These are phyloP conservation scores for Trametes elegans DNA, from an alignment of 768 basidiomycete species.

Conservation along the genomic window DNA sequence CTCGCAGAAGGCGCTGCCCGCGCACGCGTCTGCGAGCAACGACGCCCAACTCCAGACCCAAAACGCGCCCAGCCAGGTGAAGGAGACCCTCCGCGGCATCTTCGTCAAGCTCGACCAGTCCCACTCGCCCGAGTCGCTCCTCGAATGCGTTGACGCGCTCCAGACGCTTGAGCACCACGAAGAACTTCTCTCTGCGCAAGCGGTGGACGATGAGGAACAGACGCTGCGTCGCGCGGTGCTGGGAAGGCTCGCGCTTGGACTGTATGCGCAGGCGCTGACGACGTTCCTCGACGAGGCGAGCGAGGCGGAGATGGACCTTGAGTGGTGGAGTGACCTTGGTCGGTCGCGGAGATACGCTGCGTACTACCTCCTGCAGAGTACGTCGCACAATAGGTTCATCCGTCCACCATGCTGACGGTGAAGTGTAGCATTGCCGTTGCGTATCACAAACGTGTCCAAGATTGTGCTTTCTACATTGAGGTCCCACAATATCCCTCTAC, in stretches of 20 bases:
- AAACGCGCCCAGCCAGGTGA: constrained; percentile 16
- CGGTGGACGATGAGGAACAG: constrained; percentile 30
- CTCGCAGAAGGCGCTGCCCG: constrained; percentile 29
- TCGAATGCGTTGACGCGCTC: constrained; percentile 30
- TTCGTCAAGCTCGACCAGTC: constrained; percentile 38
- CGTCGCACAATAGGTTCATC: constrained; percentile 26
- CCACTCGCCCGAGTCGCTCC: constrained; percentile 27
- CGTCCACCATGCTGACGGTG: neutral
- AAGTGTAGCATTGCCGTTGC: constrained; percentile 44
- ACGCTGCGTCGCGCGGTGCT: constrained; percentile 44
- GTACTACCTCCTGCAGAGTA: constrained; percentile 79
- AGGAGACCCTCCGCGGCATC: constrained; percentile 38
- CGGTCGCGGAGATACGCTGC: constrained; percentile 54
- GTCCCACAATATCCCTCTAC: constrained; percentile 45
- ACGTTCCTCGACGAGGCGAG: constrained; percentile 63
- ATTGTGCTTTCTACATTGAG: constrained; percentile 43
- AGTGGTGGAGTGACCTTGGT: constrained; percentile 82
- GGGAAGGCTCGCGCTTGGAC: constrained; percentile 47
- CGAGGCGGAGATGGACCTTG: constrained; percentile 69
- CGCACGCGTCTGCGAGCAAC: constrained; percentile 19
- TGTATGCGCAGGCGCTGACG: constrained; percentile 69
- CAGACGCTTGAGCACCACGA: constrained; percentile 24
- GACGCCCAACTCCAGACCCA: neutral
- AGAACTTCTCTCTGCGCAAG: constrained; percentile 6
- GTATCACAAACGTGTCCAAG: constrained; percentile 36